A percentile compares a stretch with the other conserved stretches of the same genome.
These are phyloP conservation scores for Penicillium mononematosum DNA, from an alignment of 495 filamentous ascomycete genomes.

Conservation along the genomic window DNA sequence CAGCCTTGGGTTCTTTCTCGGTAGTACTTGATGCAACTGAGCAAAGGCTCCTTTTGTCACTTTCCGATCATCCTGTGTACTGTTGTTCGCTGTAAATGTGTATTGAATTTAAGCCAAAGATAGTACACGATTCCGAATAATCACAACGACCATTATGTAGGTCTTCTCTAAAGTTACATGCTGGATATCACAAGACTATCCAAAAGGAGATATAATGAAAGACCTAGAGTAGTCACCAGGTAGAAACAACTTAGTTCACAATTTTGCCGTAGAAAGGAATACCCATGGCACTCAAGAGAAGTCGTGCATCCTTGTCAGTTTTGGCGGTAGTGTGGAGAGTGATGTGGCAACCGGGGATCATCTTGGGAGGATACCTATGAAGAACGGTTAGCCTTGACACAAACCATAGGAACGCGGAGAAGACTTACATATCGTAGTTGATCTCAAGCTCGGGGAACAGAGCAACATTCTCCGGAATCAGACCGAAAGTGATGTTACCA, in stretches of 20 bases:
- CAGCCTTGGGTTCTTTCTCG: conserved; percentile 2
- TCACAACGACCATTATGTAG: conserved; percentile 31
- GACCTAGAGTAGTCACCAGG: conserved; percentile 4
- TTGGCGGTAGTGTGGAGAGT: conserved; percentile 84
- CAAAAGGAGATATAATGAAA: conserved; percentile 14
- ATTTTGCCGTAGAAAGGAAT: conserved; percentile 77
- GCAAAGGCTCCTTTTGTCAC: neutral
- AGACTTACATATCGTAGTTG: conserved; percentile 82
- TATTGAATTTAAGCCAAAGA: conserved; percentile 18
- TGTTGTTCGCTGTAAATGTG: conserved; percentile 20
- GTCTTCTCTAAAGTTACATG: conserved; percentile 38
- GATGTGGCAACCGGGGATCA: conserved; percentile 90
- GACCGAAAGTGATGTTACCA: conserved; percentile 82
- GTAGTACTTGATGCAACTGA: conserved; percentile 4
- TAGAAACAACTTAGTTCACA: conserved; percentile 40
- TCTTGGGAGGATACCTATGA: conserved; percentile 74
- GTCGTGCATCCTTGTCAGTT: conserved; percentile 85
- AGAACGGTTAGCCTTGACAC: conserved; percentile 14
- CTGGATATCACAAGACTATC: conserved; percentile 22
- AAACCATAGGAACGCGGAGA: neutral
- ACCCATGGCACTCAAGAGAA: conserved; percentile 79
- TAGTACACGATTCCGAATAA: conserved; percentile 32
- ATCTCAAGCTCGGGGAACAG: conserved; percentile 90
- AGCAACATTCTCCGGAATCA: conserved; percentile 67
- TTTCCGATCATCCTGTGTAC: conserved; percentile 1